A percentile compares a stretch with the other conserved stretches of the same genome.
Conservation (phyloP, 83 land plant species). For the Picea mariana region DNA sequence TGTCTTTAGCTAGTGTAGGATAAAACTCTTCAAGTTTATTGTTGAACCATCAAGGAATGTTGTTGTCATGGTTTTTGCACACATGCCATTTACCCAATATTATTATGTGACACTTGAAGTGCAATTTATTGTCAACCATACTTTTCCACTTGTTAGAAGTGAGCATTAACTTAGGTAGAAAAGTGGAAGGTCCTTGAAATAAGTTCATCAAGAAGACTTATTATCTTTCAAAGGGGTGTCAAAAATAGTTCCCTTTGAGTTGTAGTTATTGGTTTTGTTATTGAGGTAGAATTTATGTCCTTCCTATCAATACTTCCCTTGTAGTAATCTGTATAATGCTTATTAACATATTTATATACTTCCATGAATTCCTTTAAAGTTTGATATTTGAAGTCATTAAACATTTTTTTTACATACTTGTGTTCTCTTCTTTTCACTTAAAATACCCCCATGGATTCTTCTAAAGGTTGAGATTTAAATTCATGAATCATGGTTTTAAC, state of each 20-base stretch:
- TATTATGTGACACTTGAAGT: too few species aligned
- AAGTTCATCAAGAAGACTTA: not conserved
- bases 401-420: not conserved
- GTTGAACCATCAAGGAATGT: too few species aligned
- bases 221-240: not conserved
- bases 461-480: not conserved
- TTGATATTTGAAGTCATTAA: not conserved
- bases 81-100: too few species aligned
- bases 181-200: not conserved
- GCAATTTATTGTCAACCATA: not conserved
- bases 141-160: not conserved
- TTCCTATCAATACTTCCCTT: not conserved
- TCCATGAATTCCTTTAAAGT: not conserved
- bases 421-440: not conserved
- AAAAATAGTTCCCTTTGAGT: not conserved
- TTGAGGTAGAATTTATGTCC: not conserved
- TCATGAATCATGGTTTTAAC: not conserved
- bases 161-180: not conserved
- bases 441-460: not conserved
- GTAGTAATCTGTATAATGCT: not conserved
- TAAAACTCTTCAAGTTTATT: too few species aligned
- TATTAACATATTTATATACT: not conserved
- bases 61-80: too few species aligned
- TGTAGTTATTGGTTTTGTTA: not conserved
- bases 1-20: too few species aligned